Conservation (phyloP, 2,329 filamentous ascomycete species). For the Hyphodiscus sp. region DNA sequence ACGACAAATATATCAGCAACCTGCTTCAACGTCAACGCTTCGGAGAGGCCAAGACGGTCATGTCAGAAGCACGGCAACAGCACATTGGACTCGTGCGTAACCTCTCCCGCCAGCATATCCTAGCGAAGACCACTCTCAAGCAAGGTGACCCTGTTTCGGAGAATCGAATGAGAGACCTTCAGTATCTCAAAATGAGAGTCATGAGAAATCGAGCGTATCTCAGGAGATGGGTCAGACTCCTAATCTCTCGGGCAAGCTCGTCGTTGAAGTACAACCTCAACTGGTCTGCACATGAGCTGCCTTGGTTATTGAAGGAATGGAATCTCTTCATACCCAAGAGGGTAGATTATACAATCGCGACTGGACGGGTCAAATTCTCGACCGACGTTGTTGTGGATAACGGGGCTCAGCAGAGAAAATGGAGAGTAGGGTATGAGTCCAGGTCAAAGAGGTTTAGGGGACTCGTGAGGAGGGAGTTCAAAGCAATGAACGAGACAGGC, state of each 20-base stretch:
- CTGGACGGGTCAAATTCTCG: not conserved
- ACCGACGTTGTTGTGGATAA: not conserved
- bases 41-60: slow-evolving; percentile 11
- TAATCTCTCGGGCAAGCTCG: not conserved
- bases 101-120: not conserved
- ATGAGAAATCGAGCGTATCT: slow-evolving; percentile 2
- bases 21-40: slow-evolving; percentile 11
- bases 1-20: slow-evolving; percentile 18
- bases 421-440: not conserved
- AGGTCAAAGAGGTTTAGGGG: not conserved
- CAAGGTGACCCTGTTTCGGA: not conserved
- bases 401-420: not conserved
- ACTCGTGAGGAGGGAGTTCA: not conserved
- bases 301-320: slow-evolving; percentile 1
- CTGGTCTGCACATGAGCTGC: slow-evolving; percentile 1
- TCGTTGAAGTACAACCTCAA: not conserved
- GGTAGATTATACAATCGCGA: not conserved
- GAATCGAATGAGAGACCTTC: not conserved
- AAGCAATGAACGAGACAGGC: not conserved
- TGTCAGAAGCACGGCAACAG: slow-evolving; percentile 13
- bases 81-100: slow-evolving; percentile 2
- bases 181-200: not conserved
- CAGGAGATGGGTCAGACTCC: slow-evolving; percentile 1
- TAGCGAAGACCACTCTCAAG: not conserved
- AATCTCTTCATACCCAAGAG: slow-evolving; percentile 2